Conservation (phyloP, 176 grass and related monocot species). For the Avena insularis region DNA sequence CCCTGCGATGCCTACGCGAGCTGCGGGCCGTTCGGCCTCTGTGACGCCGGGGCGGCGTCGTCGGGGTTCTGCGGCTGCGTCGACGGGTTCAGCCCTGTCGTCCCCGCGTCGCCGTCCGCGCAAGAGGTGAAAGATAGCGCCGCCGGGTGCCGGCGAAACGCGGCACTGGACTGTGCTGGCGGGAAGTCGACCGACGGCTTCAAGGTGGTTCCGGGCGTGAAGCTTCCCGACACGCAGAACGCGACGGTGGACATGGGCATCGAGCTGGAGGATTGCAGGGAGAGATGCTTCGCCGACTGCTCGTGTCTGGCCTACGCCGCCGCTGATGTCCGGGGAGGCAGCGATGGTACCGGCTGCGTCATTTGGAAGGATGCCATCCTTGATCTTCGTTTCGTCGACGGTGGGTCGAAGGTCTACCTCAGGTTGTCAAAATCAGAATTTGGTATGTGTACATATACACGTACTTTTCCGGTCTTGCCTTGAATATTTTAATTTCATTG, state of each 20-base stretch:
- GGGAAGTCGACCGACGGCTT: slow-evolving; percentile 41
- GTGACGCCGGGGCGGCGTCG: slow-evolving; percentile 33
- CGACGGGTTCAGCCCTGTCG: slow-evolving; percentile 42
- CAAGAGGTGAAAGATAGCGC: slow-evolving; percentile 25
- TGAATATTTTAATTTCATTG: background rate
- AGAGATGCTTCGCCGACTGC: slow-evolving; percentile 53
- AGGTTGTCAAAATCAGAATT: slow-evolving; percentile 38
- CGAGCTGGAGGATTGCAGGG: slow-evolving; percentile 35
- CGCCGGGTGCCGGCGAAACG: slow-evolving; percentile 46
- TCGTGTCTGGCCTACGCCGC: slow-evolving; percentile 71
- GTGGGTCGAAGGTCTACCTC: slow-evolving; percentile 26
- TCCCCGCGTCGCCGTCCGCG: background rate
- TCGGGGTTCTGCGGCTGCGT: slow-evolving; percentile 50
- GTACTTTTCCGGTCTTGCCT: background rate
- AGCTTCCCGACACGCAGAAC: slow-evolving; percentile 49
- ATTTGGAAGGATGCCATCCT: slow-evolving; percentile 26
- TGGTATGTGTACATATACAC: background rate
- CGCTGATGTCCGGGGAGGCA: slow-evolving; percentile 5
- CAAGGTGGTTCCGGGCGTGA: slow-evolving; percentile 38
- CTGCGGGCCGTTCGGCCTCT: slow-evolving; percentile 60
- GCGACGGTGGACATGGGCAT: slow-evolving; percentile 18
- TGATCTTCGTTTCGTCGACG: slow-evolving; percentile 37
- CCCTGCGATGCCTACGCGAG: slow-evolving; percentile 39
- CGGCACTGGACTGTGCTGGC: slow-evolving; percentile 25
- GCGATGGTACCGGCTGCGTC: slow-evolving; percentile 25